Conservation (phyloP, 768 basidiomycete species). For the Dendrothele bispora region DNA sequence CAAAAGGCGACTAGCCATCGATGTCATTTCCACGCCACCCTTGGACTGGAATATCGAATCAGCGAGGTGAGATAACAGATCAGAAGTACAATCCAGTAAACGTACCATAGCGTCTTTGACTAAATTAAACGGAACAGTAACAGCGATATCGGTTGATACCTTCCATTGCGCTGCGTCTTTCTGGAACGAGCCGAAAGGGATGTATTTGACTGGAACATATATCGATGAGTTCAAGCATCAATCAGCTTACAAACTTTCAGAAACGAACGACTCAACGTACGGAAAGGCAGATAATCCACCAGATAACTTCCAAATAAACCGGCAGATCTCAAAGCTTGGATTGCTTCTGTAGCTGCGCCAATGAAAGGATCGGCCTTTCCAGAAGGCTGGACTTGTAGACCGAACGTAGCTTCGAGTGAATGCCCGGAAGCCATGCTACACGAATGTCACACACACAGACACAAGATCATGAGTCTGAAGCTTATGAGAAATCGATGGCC, state of each 20-base stretch:
- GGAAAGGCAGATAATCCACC: conserved; percentile 18
- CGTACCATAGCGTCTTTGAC: conserved; percentile 3
- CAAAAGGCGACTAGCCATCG: background rate
- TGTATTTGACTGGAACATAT: background rate
- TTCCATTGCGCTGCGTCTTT: conserved; percentile 7
- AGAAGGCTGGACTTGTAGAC: conserved; percentile 18
- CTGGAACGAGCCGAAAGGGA: conserved; percentile 2
- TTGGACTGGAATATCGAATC: background rate
- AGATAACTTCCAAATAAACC: conserved; percentile 19
- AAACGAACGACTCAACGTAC: conserved; percentile 2
- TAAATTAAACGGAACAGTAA: conserved; percentile 4
- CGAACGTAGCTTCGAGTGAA: conserved; percentile 15
- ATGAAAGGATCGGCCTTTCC: conserved; percentile 19
- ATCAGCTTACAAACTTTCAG: background rate
- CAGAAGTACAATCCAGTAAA: background rate
- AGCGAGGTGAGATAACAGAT: background rate
- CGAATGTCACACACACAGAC: too few relatives aligned
- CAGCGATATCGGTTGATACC: conserved; percentile 4
- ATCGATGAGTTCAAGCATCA: background rate
- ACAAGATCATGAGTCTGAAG: too few relatives aligned
- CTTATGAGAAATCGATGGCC: background rate
- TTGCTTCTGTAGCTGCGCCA: conserved; percentile 13
- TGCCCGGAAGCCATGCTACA: conserved; percentile 16
- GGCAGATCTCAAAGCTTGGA: conserved; percentile 13
- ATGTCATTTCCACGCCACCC: background rate